A percentile compares a stretch with the other conserved stretches of the same genome.
phyloP scores from a whole-genome alignment of 805 yeast genomes.

The Suhomyces emberorum region DNA sequence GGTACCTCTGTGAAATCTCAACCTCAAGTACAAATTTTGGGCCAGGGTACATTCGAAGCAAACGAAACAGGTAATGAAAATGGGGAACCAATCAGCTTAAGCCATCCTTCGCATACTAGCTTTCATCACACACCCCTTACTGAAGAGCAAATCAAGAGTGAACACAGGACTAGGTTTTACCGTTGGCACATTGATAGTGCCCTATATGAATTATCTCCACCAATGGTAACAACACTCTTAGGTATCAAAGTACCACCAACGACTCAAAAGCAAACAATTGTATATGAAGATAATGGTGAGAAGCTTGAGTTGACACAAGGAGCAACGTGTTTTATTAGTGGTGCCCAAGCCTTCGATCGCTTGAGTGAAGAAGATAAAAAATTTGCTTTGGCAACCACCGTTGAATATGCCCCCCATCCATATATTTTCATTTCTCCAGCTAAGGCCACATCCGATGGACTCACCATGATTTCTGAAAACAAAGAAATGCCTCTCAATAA shows the following conservation, averaged over 20 bases:
- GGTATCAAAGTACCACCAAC: conserved; percentile 79
- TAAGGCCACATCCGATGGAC: conserved; percentile 79
- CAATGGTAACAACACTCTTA: conserved; percentile 77
- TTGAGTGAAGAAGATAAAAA: conserved; percentile 69
- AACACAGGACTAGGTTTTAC: conserved; percentile 74
- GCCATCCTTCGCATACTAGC: conserved; percentile 80
- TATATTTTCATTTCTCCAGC: conserved; percentile 81
- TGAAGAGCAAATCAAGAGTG: conserved; percentile 55
- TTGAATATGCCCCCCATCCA: conserved; percentile 90
- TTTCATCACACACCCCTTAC: conserved; percentile 71
- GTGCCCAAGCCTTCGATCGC: conserved; percentile 70
- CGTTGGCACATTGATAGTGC: conserved; percentile 96
- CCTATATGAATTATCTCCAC: conserved; percentile 80
- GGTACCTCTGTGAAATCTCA: conserved; percentile 76
- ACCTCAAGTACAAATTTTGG: conserved; percentile 89
- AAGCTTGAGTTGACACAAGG: conserved; percentile 70
- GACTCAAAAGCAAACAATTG: conserved; percentile 58
- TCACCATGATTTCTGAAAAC: conserved; percentile 80
- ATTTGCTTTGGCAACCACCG: conserved; percentile 72
- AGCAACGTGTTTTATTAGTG: conserved; percentile 86
- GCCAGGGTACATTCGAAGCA: conserved; percentile 70
- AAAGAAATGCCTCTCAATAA: conserved; percentile 64
- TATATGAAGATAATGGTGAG: conserved; percentile 57
- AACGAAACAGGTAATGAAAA: conserved; percentile 53
- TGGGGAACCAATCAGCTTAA: conserved; percentile 58